A percentile compares a stretch with the other conserved stretches of the same genome.
Evolutionary conservation across 2,329 filamentous ascomycete genomes (phyloP).

Genomic region (Aquanectria penicillioides): DNA sequence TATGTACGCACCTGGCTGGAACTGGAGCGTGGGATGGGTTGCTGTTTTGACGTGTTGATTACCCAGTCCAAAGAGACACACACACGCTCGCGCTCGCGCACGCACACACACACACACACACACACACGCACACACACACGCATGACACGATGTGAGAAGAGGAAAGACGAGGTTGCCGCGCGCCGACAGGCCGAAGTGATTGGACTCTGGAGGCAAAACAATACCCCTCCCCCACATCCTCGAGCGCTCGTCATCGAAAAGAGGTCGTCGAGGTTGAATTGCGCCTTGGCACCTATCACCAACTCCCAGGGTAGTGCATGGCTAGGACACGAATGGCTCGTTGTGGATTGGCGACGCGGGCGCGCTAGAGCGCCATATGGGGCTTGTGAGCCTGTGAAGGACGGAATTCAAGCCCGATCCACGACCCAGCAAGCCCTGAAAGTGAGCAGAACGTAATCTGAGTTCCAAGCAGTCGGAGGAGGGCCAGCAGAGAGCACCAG

Average conservation of each 20-base stretch:
- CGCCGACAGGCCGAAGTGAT: conserved; percentile 14
- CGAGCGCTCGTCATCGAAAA: background rate
- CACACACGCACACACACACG: background rate
- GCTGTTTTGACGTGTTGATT: conserved; percentile 6
- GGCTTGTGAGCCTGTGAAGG: conserved; percentile 18
- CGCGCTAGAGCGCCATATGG: conserved; percentile 20
- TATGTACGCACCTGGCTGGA: conserved; percentile 2
- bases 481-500: background rate
- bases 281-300: conserved; percentile 4
- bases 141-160: conserved; percentile 4
- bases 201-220: background rate
- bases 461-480: conserved; percentile 38
- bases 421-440: conserved; percentile 26
- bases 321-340: conserved; percentile 23
- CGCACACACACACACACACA: background rate
- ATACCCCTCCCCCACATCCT: conserved; percentile 14
- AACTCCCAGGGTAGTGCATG: background rate
- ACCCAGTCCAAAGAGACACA: background rate
- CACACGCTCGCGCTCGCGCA: too few species aligned
- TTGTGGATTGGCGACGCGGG: conserved; percentile 20
- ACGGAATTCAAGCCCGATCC: conserved; percentile 31
- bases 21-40: background rate
- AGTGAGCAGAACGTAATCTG: conserved; percentile 39
- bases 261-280: conserved; percentile 1
- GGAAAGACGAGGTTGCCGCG: conserved; percentile 17